These are phyloP conservation scores for Tetrahymena elliotti DNA, from an alignment of 73 alveolate species.

Conservation along the genomic window DNA sequence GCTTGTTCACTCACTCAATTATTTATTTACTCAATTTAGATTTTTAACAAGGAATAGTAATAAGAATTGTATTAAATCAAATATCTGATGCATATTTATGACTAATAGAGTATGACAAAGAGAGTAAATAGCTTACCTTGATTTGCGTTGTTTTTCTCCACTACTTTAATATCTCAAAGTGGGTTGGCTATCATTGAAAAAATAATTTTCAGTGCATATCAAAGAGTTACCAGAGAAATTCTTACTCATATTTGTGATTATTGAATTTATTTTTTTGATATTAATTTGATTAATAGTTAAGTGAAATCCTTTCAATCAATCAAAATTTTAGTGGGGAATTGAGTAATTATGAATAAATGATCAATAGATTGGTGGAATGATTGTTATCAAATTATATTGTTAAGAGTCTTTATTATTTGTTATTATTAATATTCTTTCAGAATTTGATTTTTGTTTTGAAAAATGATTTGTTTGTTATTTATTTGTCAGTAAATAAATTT, in stretches of 20 bases:
- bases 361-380: not conserved
- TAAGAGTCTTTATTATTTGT: not conserved
- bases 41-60: too few relatives aligned
- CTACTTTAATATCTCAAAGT: not conserved
- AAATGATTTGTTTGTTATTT: not conserved
- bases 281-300: not conserved
- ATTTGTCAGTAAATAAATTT: not conserved
- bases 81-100: too few relatives aligned
- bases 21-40: too few relatives aligned
- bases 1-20: too few relatives aligned
- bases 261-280: not conserved
- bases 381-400: not conserved
- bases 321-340: not conserved
- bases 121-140: not conserved
- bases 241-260: not conserved
- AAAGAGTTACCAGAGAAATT: not conserved
- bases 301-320: not conserved
- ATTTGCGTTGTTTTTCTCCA: not conserved
- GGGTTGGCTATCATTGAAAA: not conserved
- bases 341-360: not conserved
- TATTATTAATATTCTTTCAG: not conserved
- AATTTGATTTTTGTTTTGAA: not conserved
- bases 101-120: too few relatives aligned
- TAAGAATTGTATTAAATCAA: not conserved
- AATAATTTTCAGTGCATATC: not conserved